A percentile compares a stretch with the other conserved stretches of the same genome.
Evolutionary conservation across 108 stramenopile species (phyloP).

Genomic region (Seminavis robusta): DNA sequence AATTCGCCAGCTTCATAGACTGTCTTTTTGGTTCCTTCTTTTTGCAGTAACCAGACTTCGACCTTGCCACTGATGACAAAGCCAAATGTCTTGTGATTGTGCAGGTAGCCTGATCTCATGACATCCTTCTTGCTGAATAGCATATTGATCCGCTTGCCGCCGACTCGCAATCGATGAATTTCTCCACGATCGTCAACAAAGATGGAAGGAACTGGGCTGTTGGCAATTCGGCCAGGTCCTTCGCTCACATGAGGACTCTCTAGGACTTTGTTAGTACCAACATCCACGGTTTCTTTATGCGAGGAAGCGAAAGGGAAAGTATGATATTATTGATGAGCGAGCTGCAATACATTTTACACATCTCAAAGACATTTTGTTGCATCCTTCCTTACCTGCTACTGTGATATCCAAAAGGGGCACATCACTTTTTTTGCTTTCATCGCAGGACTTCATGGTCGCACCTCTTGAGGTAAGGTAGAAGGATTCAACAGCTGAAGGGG

Average conservation of each 20-base stretch:
- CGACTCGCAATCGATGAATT: constrained; percentile 44
- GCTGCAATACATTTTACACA: too few relatives aligned
- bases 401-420: too few relatives aligned
- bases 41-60: constrained; percentile 43
- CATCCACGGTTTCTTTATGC: constrained; percentile 25
- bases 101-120: constrained; percentile 53
- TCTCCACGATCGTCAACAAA: constrained; percentile 54
- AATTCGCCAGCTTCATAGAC: constrained; percentile 1
- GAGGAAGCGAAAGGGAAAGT: too few relatives aligned
- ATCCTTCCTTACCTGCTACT: too few relatives aligned
- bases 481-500: too few relatives aligned
- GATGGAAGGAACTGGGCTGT: constrained; percentile 32
- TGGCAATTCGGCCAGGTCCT: constrained; percentile 40
- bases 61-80: constrained; percentile 52
- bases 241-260: constrained; percentile 41
- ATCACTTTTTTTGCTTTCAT: too few relatives aligned
- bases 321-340: too few relatives aligned
- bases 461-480: too few relatives aligned
- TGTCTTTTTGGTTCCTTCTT: constrained; percentile 29
- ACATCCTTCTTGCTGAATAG: constrained; percentile 33
- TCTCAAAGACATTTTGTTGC: too few relatives aligned
- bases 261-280: constrained; percentile 27
- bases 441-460: too few relatives aligned
- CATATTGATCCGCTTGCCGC: constrained; percentile 46
- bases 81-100: constrained; percentile 33